Percentiles rank a stretch among this genome's conserved stretches.
phyloP scores from a whole-genome alignment of 2,329 filamentous ascomycete genomes.

The Basipetospora sp. region DNA sequence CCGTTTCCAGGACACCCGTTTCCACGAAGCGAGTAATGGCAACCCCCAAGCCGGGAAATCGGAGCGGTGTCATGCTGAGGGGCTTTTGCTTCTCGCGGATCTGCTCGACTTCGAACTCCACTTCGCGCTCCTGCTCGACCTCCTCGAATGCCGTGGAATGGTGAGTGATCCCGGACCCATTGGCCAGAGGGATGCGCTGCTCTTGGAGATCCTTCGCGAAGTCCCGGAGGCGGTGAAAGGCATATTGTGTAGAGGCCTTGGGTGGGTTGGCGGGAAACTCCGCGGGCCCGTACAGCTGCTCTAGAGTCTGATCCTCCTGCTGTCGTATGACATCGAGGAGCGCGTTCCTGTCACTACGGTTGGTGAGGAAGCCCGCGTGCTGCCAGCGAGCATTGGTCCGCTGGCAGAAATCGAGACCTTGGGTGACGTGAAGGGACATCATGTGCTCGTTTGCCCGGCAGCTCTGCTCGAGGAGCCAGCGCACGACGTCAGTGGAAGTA shows the following conservation, averaged over 20 bases:
- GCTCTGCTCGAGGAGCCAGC: conserved; percentile 51
- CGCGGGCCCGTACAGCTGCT: conserved; percentile 38
- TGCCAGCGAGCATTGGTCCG: conserved; percentile 33
- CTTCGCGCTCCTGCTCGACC: conserved; percentile 43
- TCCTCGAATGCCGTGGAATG: conserved; percentile 43
- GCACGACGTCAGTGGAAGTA: conserved; percentile 18
- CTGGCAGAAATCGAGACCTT: conserved; percentile 46
- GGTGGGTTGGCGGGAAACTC: conserved; percentile 1
- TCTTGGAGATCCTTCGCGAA: conserved; percentile 20
- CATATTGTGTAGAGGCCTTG: neutral
- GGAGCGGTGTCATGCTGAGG: conserved; percentile 21
- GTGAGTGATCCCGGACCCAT: conserved; percentile 27
- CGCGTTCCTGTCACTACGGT: conserved; percentile 17
- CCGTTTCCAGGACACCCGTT: conserved; percentile 25
- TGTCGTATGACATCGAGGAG: conserved; percentile 22
- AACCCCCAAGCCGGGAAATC: conserved; percentile 30
- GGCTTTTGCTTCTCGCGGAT: conserved; percentile 40
- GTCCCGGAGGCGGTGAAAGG: conserved; percentile 10
- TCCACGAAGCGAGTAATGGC: conserved; percentile 30
- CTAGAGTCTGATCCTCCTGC: conserved; percentile 40
- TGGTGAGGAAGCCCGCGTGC: conserved; percentile 25
- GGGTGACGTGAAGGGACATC: conserved; percentile 41
- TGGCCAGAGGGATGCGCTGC: conserved; percentile 16
- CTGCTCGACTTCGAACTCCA: conserved; percentile 42
- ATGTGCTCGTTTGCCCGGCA: conserved; percentile 45